phyloP scores from a whole-genome alignment of 129 eudicot species.

The Logfia minima region DNA sequence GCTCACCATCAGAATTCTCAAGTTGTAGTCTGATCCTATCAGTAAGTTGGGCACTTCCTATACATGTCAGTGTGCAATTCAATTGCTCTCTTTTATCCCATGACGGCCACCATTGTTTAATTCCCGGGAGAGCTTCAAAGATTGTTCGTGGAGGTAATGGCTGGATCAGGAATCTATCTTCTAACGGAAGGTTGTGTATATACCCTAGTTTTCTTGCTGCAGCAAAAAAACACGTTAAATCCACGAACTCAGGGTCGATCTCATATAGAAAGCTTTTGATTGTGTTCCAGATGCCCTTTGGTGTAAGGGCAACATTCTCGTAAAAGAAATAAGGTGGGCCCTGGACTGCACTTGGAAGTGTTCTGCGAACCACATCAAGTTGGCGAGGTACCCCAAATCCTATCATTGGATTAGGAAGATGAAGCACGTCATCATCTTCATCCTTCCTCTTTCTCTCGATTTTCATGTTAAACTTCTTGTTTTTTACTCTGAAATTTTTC shows the following conservation, averaged over 20 bases:
- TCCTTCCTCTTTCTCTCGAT: slow-evolving; percentile 6
- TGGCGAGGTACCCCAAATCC: not conserved
- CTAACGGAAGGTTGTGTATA: slow-evolving; percentile 46
- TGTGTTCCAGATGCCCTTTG: slow-evolving; percentile 26
- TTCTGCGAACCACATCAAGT: not conserved
- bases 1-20: not conserved
- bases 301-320: slow-evolving; percentile 5
- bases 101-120: slow-evolving; percentile 3
- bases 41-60: slow-evolving; percentile 37
- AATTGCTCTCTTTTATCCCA: not conserved
- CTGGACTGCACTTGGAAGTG: not conserved
- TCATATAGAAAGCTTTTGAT: not conserved
- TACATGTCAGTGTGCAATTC: slow-evolving; percentile 25
- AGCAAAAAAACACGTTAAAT: slow-evolving; percentile 1
- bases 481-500: slow-evolving; percentile 1
- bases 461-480: not conserved
- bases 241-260: not conserved
- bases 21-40: slow-evolving; percentile 27
- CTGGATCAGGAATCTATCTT: slow-evolving; percentile 37
- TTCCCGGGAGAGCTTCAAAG: not conserved
- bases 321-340: slow-evolving; percentile 14
- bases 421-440: slow-evolving; percentile 6
- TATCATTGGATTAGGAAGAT: slow-evolving; percentile 14
- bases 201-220: slow-evolving; percentile 43
- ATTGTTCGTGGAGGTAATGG: slow-evolving; percentile 34